These are phyloP conservation scores for Eragrostis curvula DNA, from an alignment of 176 grass and related monocot species.

Conservation along the genomic window DNA sequence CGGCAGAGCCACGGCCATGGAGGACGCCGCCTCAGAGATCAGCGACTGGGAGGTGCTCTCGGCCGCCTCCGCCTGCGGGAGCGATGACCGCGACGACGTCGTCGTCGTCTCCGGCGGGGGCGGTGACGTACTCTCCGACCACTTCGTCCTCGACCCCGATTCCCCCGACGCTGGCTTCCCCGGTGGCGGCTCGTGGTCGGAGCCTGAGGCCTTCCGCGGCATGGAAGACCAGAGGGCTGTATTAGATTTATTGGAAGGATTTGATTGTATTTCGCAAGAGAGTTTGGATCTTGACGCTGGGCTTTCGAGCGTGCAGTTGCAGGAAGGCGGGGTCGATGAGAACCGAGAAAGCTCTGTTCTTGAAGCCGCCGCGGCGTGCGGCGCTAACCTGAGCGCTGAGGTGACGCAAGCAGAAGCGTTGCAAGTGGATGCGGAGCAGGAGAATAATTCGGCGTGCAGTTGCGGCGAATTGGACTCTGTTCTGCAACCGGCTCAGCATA, in stretches of 20 bases:
- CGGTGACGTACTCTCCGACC: constrained; percentile 42
- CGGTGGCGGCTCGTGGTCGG: not conserved
- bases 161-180: not conserved
- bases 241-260: not conserved
- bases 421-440: not conserved
- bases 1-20: constrained; percentile 39
- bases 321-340: not conserved
- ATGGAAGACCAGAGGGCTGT: not conserved
- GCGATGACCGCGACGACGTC: not conserved
- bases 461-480: not conserved
- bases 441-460: not conserved
- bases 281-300: not conserved
- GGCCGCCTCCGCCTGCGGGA: constrained; percentile 16
- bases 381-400: not conserved
- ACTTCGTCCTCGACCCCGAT: constrained; percentile 40
- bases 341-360: not conserved
- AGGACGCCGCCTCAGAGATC: constrained; percentile 48
- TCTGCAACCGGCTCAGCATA: not conserved
- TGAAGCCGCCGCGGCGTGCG: not conserved
- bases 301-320: constrained; percentile 5
- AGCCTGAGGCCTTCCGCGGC: not conserved
- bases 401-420: not conserved
- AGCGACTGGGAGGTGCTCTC: constrained; percentile 66
- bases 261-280: constrained; percentile 4
- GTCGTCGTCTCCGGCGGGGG: constrained; percentile 23